These are phyloP conservation scores for Euryodendron excelsum DNA, from an alignment of 148 eudicot genomes.

Conservation along the genomic window DNA sequence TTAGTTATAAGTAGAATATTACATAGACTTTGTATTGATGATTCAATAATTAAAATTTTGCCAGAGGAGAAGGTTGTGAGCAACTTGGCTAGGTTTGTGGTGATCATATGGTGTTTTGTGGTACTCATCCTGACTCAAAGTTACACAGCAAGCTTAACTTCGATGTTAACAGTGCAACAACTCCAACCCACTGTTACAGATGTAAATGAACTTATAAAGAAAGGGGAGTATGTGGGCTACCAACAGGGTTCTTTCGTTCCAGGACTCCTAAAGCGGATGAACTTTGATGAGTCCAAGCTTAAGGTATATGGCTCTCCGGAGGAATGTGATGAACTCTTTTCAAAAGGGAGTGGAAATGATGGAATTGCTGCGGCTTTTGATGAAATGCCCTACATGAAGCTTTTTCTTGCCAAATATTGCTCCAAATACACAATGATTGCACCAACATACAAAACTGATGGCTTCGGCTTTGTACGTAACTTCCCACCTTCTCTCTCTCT, in stretches of 20 bases:
- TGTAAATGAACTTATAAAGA: slow-evolving; percentile 29
- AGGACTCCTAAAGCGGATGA: slow-evolving; percentile 23
- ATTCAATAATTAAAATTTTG: background rate
- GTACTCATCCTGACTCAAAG: slow-evolving; percentile 52
- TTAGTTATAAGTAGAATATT: too few relatives aligned
- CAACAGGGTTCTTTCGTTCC: slow-evolving; percentile 39
- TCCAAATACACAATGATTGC: slow-evolving; percentile 18
- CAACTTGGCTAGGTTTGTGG: slow-evolving; percentile 41
- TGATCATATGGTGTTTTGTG: slow-evolving; percentile 48
- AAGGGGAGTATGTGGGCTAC: slow-evolving; percentile 38
- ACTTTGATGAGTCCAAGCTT: slow-evolving; percentile 23
- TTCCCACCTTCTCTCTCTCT: too few relatives aligned
- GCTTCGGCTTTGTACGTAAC: slow-evolving; percentile 18
- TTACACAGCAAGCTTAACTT: slow-evolving; percentile 58
- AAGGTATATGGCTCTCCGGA: slow-evolving; percentile 13
- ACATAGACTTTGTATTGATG: background rate
- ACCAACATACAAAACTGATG: slow-evolving; percentile 20
- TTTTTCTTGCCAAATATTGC: slow-evolving; percentile 22
- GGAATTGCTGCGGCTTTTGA: slow-evolving; percentile 35
- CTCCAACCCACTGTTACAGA: slow-evolving; percentile 41
- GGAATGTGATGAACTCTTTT: slow-evolving; percentile 23
- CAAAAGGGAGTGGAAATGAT: too few relatives aligned
- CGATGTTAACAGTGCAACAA: slow-evolving; percentile 52
- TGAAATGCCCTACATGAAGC: slow-evolving; percentile 32
- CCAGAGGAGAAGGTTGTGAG: slow-evolving; percentile 42